phyloP scores from a whole-genome alignment of 768 basidiomycete genomes.

The Cystobasidiopsis lactophilus region DNA sequence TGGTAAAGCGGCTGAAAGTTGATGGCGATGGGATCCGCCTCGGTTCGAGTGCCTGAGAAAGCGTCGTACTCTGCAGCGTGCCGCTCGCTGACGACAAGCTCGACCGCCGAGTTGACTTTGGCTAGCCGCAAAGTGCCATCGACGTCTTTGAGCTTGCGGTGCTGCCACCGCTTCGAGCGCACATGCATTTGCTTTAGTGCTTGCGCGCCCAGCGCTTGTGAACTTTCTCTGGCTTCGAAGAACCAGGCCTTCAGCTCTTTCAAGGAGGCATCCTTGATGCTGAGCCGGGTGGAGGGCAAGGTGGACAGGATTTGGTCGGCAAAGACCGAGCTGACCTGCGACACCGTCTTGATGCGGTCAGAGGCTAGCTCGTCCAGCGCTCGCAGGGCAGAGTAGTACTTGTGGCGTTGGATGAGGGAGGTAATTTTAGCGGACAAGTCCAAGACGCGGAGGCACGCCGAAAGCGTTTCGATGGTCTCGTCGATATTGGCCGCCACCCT shows the following conservation, averaged over 20 bases:
- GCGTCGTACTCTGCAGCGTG: slow-evolving; percentile 51
- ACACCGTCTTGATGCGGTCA: slow-evolving; percentile 40
- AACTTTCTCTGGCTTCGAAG: slow-evolving; percentile 74
- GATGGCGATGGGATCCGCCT: not conserved
- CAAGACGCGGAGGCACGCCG: slow-evolving; percentile 72
- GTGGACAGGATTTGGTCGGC: slow-evolving; percentile 79
- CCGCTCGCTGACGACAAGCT: slow-evolving; percentile 76
- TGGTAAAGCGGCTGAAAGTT: slow-evolving; percentile 88
- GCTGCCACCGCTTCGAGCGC: slow-evolving; percentile 50
- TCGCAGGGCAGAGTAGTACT: slow-evolving; percentile 70
- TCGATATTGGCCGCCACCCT: slow-evolving; percentile 86
- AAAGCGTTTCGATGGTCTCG: slow-evolving; percentile 85
- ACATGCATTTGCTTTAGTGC: slow-evolving; percentile 77
- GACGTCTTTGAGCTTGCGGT: slow-evolving; percentile 64
- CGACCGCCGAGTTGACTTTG: slow-evolving; percentile 32
- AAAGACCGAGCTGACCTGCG: slow-evolving; percentile 75
- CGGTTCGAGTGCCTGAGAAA: not conserved
- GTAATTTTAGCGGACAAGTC: slow-evolving; percentile 82
- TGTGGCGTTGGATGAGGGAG: slow-evolving; percentile 76
- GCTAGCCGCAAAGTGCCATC: slow-evolving; percentile 27
- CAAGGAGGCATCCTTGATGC: slow-evolving; percentile 82
- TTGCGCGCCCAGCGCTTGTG: slow-evolving; percentile 58
- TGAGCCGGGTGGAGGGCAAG: slow-evolving; percentile 63
- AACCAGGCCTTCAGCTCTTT: slow-evolving; percentile 94
- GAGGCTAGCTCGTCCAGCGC: slow-evolving; percentile 85